Evolutionary conservation across 2,329 filamentous ascomycete species (phyloP).

Genomic region (Paraconiothyrium sp.): DNA sequence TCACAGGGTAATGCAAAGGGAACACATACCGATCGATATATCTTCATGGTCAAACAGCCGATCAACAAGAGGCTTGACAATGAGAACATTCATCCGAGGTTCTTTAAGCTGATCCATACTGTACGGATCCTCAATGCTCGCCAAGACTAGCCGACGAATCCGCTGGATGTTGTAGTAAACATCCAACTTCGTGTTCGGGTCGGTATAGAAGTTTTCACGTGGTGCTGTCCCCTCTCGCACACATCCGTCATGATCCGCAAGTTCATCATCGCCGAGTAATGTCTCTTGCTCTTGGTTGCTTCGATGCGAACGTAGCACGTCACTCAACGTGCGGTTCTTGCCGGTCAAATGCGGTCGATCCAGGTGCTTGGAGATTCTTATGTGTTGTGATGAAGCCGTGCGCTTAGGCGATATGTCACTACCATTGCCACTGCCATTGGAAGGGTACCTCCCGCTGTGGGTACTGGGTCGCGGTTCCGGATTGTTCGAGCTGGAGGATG

Average conservation of each 20-base stretch:
- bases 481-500: conserved; percentile 8
- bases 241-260: conserved; percentile 58
- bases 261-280: conserved; percentile 55
- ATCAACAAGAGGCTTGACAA: conserved; percentile 84
- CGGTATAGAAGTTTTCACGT: conserved; percentile 56
- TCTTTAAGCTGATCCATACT: conserved; percentile 81
- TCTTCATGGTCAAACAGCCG: conserved; percentile 82
- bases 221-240: conserved; percentile 49
- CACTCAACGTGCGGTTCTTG: conserved; percentile 47
- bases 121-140: conserved; percentile 68
- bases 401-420: conserved; percentile 34
- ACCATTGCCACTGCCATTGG: conserved; percentile 32
- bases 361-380: conserved; percentile 44
- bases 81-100: conserved; percentile 81
- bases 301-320: conserved; percentile 51
- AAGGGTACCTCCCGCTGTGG: conserved; percentile 13
- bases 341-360: conserved; percentile 44
- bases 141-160: conserved; percentile 57
- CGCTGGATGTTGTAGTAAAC: conserved; percentile 83
- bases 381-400: conserved; percentile 30
- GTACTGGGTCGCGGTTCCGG: conserved; percentile 19
- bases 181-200: conserved; percentile 70
- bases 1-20: too few species aligned
- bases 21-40: conserved; percentile 73
- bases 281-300: conserved; percentile 60